Conservation (phyloP, 2,329 filamentous ascomycete species). For the Calonectria naviculata region DNA sequence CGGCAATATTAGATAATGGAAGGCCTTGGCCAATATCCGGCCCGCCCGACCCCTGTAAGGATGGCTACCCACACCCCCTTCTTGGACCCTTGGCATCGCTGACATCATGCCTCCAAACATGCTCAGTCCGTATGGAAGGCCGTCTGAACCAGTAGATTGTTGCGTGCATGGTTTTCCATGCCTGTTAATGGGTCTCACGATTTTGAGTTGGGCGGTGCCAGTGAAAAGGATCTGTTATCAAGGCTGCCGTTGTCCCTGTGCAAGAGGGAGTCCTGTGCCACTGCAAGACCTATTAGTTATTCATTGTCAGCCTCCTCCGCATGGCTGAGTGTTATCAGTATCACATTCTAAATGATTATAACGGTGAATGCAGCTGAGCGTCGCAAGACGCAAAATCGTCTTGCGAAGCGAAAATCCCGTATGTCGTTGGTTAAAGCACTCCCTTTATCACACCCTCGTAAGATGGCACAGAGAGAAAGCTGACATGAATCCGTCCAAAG, state of each 20-base stretch:
- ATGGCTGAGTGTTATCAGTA: neutral
- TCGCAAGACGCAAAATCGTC: slow-evolving; percentile 10
- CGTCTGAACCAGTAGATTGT: neutral
- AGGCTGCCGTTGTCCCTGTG: neutral
- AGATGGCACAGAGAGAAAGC: neutral
- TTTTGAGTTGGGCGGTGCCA: neutral
- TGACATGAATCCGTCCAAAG: neutral
- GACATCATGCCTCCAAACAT: neutral
- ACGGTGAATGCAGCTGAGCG: slow-evolving; percentile 7
- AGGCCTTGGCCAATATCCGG: neutral
- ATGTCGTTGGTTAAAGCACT: neutral
- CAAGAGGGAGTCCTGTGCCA: neutral
- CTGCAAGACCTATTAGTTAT: neutral
- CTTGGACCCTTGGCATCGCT: neutral
- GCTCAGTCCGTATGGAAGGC: neutral
- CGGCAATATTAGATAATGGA: neutral
- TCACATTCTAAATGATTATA: slow-evolving; percentile 1
- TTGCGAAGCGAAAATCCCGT: slow-evolving; percentile 9
- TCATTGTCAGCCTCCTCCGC: neutral
- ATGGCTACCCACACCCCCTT: neutral
- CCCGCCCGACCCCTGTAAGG: neutral
- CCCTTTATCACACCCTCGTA: neutral
- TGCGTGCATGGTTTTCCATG: neutral
- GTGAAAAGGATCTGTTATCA: neutral
- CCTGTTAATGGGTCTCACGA: neutral